phyloP scores from a whole-genome alignment of 2,329 filamentous ascomycete species.

The Claviceps cyperi region DNA sequence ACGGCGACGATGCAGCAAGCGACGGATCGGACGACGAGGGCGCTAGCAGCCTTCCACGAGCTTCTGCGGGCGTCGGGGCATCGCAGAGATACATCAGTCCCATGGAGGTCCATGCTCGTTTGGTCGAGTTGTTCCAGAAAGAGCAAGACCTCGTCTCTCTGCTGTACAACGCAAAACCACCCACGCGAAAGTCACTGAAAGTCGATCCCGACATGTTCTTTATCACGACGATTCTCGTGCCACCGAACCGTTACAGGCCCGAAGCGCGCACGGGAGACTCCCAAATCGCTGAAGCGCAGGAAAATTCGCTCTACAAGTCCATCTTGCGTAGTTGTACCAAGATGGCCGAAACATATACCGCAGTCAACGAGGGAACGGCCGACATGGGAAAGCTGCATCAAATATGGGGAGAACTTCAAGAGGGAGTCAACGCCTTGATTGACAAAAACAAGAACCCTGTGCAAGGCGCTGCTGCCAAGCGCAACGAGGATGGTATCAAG shows the following conservation, averaged over 20 bases:
- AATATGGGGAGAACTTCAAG: conserved; percentile 72
- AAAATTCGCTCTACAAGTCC: conserved; percentile 76
- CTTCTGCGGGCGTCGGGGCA: neutral
- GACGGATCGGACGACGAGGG: conserved; percentile 27
- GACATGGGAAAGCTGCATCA: conserved; percentile 63
- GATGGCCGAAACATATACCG: conserved; percentile 53
- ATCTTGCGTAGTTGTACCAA: conserved; percentile 64
- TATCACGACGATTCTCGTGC: conserved; percentile 69
- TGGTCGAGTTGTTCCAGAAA: conserved; percentile 69
- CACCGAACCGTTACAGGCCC: conserved; percentile 82
- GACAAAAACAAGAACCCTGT: conserved; percentile 78
- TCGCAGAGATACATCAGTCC: conserved; percentile 66
- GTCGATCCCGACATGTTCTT: conserved; percentile 90
- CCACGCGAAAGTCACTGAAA: conserved; percentile 37
- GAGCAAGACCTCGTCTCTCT: conserved; percentile 73
- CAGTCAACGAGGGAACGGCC: conserved; percentile 29
- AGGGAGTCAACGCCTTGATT: conserved; percentile 81
- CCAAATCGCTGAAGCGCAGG: conserved; percentile 73
- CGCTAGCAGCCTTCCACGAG: conserved; percentile 21
- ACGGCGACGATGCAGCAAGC: conserved; percentile 38
- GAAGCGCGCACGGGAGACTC: conserved; percentile 69
- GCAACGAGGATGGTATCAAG: conserved; percentile 88
- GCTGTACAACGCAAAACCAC: conserved; percentile 67
- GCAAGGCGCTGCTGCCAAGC: conserved; percentile 60
- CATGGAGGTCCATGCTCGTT: conserved; percentile 66